Evolutionary conservation across 768 basidiomycete genomes (phyloP).

Genomic region (Leccinum obscurum): DNA sequence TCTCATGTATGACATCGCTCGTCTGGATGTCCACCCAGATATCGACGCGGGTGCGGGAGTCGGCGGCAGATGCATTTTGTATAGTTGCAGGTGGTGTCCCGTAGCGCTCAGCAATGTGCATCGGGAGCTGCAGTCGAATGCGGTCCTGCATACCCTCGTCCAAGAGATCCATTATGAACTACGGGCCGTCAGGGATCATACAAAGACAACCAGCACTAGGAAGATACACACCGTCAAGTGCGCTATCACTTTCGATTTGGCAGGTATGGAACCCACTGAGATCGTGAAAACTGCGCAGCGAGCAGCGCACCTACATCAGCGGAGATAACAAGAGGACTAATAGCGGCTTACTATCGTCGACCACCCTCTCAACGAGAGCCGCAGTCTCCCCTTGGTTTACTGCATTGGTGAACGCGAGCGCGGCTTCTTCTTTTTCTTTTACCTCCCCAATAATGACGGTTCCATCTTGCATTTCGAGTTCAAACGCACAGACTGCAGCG

Average conservation of each 20-base stretch:
- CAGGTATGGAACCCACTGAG: conserved; percentile 54
- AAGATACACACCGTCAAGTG: conserved; percentile 41
- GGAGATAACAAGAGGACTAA: not conserved
- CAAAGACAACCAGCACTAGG: not conserved
- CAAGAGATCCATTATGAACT: conserved; percentile 56
- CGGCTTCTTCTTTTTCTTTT: conserved; percentile 49
- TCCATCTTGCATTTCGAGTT: conserved; percentile 46
- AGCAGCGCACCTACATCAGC: not conserved
- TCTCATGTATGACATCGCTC: conserved; percentile 40
- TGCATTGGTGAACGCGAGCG: conserved; percentile 41
- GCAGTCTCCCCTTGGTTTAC: conserved; percentile 40
- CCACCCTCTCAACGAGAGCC: conserved; percentile 49
- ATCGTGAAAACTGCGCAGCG: conserved; percentile 50
- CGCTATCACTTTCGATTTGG: conserved; percentile 39
- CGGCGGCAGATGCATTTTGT: conserved; percentile 28
- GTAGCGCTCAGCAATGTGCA: conserved; percentile 51
- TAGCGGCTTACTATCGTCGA: conserved; percentile 48
- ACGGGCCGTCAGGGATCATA: not conserved
- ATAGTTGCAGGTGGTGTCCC: conserved; percentile 46
- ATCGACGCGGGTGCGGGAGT: conserved; percentile 36
- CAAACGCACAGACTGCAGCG: conserved; percentile 56
- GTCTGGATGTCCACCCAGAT: conserved; percentile 51
- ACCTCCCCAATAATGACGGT: conserved; percentile 43
- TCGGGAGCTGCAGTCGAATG: conserved; percentile 56
- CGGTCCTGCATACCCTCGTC: conserved; percentile 49